Conservation (phyloP, 2,329 filamentous ascomycete species). For the Alternaria brassicicola region DNA sequence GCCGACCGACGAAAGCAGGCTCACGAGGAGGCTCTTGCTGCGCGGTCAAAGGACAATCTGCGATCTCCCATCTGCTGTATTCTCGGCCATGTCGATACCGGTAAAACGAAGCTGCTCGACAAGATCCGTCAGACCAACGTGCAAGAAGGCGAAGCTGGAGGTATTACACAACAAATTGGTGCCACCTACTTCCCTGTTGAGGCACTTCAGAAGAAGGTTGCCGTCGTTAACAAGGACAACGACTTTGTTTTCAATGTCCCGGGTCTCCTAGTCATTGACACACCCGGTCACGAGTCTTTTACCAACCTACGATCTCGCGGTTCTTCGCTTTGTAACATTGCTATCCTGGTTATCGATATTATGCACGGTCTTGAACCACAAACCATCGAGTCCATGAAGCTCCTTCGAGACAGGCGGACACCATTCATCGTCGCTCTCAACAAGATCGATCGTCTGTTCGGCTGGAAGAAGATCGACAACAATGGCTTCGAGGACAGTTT, state of each 20-base stretch:
- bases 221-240: conserved; percentile 88
- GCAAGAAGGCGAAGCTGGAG: conserved; percentile 97
- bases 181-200: conserved; percentile 98
- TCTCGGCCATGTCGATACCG: conserved; percentile 98
- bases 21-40: conserved; percentile 88
- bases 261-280: conserved; percentile 95
- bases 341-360: conserved; percentile 97
- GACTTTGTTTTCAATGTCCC: conserved; percentile 97
- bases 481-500: conserved; percentile 97
- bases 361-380: conserved; percentile 99
- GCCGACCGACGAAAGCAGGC: conserved; percentile 87
- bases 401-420: conserved; percentile 91
- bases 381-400: conserved; percentile 94
- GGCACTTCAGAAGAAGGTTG: conserved; percentile 88
- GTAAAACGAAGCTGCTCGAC: conserved; percentile 98
- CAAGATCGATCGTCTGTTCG: conserved; percentile 99
- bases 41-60: conserved; percentile 90
- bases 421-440: conserved; percentile 98
- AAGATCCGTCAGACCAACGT: conserved; percentile 99
- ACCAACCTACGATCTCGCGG: conserved; percentile 96
- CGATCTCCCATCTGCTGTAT: conserved; percentile 99
- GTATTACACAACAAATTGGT: conserved; percentile 99
- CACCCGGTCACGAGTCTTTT: conserved; percentile 99
- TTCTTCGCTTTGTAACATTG: conserved; percentile 98
- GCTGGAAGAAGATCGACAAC: conserved; percentile 98